Percentiles rank a stretch among this genome's conserved stretches.
These are phyloP conservation scores for Saccharomycopsis fermentans DNA, from an alignment of 805 yeast species.

Conservation along the genomic window DNA sequence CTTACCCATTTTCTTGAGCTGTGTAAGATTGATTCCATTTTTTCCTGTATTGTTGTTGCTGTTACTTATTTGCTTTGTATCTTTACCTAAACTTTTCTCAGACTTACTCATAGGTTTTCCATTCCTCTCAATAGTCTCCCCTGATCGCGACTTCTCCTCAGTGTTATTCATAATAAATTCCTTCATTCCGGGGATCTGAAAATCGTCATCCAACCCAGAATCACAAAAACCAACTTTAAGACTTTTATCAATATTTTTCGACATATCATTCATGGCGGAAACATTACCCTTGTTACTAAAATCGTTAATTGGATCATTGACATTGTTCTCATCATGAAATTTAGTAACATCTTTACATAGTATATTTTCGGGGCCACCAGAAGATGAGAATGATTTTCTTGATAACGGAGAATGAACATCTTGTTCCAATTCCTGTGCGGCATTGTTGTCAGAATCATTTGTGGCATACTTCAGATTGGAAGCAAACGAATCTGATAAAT, in stretches of 20 bases:
- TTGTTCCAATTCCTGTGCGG: neutral
- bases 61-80: neutral
- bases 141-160: neutral
- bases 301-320: neutral
- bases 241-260: too few relatives aligned
- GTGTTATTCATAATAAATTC: neutral
- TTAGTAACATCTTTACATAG: neutral
- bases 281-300: neutral
- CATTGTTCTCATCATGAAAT: neutral
- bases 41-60: neutral
- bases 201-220: neutral
- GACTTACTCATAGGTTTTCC: neutral
- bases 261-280: neutral
- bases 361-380: neutral
- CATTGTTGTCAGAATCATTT: neutral
- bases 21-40: neutral
- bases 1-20: neutral
- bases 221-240: neutral
- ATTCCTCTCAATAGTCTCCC: neutral
- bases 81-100: neutral
- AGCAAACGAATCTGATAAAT: neutral
- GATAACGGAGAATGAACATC: neutral
- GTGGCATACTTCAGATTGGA: neutral
- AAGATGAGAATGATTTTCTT: neutral
- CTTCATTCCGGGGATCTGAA: neutral